Evolutionary conservation across 2,329 filamentous ascomycete genomes (phyloP).

Genomic region (Periconia macrospinosa): DNA sequence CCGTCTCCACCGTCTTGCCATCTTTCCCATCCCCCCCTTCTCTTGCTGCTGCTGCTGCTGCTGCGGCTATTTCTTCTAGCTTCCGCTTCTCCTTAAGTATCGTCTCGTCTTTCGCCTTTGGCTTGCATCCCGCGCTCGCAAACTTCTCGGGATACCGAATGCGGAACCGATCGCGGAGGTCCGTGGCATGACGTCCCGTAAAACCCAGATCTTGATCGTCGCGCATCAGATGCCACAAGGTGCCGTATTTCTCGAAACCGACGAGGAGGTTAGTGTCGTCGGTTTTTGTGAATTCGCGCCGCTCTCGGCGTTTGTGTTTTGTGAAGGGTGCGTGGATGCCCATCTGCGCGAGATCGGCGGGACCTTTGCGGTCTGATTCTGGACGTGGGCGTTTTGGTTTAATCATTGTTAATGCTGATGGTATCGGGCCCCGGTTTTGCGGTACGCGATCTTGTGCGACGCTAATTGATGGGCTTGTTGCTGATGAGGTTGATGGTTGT

Average conservation of each 20-base stretch:
- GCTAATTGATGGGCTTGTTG: slow-evolving; percentile 1
- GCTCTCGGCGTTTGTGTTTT: slow-evolving; percentile 55
- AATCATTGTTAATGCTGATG: not conserved
- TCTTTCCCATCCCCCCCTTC: slow-evolving; percentile 11
- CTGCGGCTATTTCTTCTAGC: too few relatives aligned
- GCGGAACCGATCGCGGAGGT: slow-evolving; percentile 64
- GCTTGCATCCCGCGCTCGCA: slow-evolving; percentile 49
- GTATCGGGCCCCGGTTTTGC: not conserved
- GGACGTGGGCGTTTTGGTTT: slow-evolving; percentile 8
- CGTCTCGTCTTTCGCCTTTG: slow-evolving; percentile 34
- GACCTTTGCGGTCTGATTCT: slow-evolving; percentile 22
- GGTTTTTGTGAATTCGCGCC: slow-evolving; percentile 57
- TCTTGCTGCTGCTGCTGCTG: not conserved
- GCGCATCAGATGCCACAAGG: slow-evolving; percentile 62
- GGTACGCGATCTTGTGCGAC: not conserved
- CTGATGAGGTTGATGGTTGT: not conserved
- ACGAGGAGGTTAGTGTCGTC: slow-evolving; percentile 62
- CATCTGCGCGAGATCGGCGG: slow-evolving; percentile 43
- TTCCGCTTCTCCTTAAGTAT: slow-evolving; percentile 18
- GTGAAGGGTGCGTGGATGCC: slow-evolving; percentile 55
- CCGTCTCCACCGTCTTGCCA: not conserved
- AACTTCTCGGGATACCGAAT: slow-evolving; percentile 62
- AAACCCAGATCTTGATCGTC: slow-evolving; percentile 58
- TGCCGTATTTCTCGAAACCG: slow-evolving; percentile 62
- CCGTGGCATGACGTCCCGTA: slow-evolving; percentile 54